Evolutionary conservation across 164 flowering plant species (phyloP), one percentile per base, ranked within the genome.

Genomic region (Paratinospora sagittata): DNA sequence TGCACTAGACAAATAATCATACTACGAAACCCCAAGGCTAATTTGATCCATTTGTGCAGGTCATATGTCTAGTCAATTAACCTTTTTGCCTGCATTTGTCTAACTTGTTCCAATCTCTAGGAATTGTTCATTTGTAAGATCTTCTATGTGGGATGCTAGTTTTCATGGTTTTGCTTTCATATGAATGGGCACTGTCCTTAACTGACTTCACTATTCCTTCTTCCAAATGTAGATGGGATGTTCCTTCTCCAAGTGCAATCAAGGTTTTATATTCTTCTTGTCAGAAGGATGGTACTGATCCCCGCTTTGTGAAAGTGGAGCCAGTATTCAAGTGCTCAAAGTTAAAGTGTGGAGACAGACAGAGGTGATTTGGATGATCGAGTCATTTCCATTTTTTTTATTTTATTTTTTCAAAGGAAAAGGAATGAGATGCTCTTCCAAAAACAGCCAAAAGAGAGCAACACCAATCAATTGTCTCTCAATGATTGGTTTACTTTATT

Each of bases 241-340:
- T 93, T 77, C 98, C 98, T 73, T 81, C 80, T 72, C 97, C 88
- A 68, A 81, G 52, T 27, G 75, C 80, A 34, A 71, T 89, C 43
- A 83, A 81, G 76, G 68, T 6, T 67, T 70, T 88, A 60, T 91
- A 83, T 82, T 79, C 85, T 75, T 78, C 82, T 74, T 67, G 74
- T 34, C 37, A 36, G 21, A 62, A 43, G 36, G 84, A 84, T 64
- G 88, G 82, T 55, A 85, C 86, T 63, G 99, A 96, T 89, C 99
- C 99, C 69, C 97, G 97, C 33, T 96, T 96, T 84, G 68, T 90
- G 21, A 93, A 91, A 69, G 57, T 96, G 83, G 78, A 84, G 67
- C 97, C 97, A 17, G 92, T 96, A 16, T 96, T 96, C 80, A 86
- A 79, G 81, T 91, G 91, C 83, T 93, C 97, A 75, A 85, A 68